phyloP scores from a whole-genome alignment of 2,329 filamentous ascomycete genomes.

The Fonsecaea nubica region DNA sequence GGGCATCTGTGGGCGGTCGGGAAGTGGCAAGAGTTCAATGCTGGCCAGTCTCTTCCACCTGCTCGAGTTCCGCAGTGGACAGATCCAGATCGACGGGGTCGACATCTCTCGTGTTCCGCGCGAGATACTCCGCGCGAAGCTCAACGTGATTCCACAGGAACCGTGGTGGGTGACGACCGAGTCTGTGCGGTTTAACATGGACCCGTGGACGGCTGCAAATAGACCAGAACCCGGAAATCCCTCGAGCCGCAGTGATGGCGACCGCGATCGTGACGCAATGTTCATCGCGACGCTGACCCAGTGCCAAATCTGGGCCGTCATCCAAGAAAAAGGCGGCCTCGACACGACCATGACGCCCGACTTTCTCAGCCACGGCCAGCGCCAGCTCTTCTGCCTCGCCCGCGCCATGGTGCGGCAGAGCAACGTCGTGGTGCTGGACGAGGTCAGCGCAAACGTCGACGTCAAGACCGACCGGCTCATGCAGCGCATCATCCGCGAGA shows the following conservation, averaged over 20 bases:
- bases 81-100: conserved; percentile 41
- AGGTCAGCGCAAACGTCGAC: conserved; percentile 60
- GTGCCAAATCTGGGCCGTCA: conserved; percentile 48
- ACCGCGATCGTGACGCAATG: conserved; percentile 42
- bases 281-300: conserved; percentile 49
- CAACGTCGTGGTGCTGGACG: conserved; percentile 54
- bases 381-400: conserved; percentile 69
- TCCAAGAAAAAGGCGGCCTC: conserved; percentile 50
- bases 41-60: conserved; percentile 41
- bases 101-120: conserved; percentile 39
- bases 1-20: conserved; percentile 46
- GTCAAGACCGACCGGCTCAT: conserved; percentile 63
- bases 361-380: conserved; percentile 64
- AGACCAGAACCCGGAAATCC: neutral
- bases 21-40: conserved; percentile 45
- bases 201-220: conserved; percentile 42
- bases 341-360: conserved; percentile 56
- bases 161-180: conserved; percentile 40
- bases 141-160: conserved; percentile 45
- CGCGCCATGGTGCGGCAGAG: conserved; percentile 61
- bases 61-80: conserved; percentile 41
- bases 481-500: conserved; percentile 61
- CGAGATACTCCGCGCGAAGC: conserved; percentile 37
- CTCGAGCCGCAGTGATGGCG: conserved; percentile 20
- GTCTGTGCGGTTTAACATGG: conserved; percentile 45